These are phyloP conservation scores for Fistulifera pelliculosa DNA, from an alignment of 108 stramenopile species.

Conservation along the genomic window DNA sequence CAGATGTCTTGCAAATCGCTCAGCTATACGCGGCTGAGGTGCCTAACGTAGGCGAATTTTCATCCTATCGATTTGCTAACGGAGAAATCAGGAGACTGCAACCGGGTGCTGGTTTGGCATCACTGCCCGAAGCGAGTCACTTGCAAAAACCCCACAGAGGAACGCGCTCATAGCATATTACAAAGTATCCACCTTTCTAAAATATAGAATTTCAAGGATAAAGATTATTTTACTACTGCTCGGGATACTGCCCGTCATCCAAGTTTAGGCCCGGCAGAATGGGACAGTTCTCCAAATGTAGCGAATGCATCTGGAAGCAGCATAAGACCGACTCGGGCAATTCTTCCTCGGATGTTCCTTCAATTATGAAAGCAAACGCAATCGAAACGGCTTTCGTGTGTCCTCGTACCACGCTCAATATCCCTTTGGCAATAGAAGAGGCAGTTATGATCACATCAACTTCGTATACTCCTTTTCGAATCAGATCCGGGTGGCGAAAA, in stretches of 20 bases:
- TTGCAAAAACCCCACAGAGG: too few species aligned
- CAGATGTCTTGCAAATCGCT: slow-evolving; percentile 78
- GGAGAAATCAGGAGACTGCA: slow-evolving; percentile 68
- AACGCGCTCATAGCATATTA: too few species aligned
- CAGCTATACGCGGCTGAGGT: slow-evolving; percentile 66
- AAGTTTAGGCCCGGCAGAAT: slow-evolving; percentile 41
- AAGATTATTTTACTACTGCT: too few species aligned
- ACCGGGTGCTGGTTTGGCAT: too few species aligned
- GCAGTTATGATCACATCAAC: slow-evolving; percentile 81
- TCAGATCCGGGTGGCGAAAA: slow-evolving; percentile 36
- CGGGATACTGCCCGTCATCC: too few species aligned
- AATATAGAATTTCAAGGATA: too few species aligned
- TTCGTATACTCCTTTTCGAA: slow-evolving; percentile 67
- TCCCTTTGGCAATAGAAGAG: slow-evolving; percentile 80
- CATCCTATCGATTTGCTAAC: slow-evolving; percentile 74
- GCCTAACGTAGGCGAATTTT: slow-evolving; percentile 53
- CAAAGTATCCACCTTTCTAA: too few species aligned
- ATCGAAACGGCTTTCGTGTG: slow-evolving; percentile 71
- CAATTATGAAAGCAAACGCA: slow-evolving; percentile 86
- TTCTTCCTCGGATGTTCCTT: slow-evolving; percentile 66
- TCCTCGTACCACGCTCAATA: slow-evolving; percentile 82
- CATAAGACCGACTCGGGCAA: slow-evolving; percentile 81
- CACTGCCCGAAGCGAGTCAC: too few species aligned
- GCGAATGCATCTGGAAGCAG: slow-evolving; percentile 64
- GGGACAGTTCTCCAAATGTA: slow-evolving; percentile 77